Percentiles rank a stretch among this genome's conserved stretches.
phyloP scores from a whole-genome alignment of 2,329 filamentous ascomycete genomes.

The Beauveria caledonica region DNA sequence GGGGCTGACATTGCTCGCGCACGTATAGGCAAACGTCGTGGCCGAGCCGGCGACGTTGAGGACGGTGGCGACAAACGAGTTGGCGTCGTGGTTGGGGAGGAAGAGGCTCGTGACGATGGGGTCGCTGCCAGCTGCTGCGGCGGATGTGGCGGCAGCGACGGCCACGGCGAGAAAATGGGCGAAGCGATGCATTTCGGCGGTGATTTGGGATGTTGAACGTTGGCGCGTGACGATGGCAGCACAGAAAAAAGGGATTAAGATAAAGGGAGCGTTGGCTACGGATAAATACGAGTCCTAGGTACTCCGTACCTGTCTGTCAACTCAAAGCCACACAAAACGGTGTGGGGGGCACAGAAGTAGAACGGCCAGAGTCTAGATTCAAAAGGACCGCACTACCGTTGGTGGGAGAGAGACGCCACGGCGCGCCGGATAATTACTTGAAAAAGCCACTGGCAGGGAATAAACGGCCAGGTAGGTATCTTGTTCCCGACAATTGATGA shows the following conservation, averaged over 20 bases:
- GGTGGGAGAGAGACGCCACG: neutral
- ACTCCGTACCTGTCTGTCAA: neutral
- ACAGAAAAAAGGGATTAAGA: neutral
- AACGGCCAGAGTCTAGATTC: neutral
- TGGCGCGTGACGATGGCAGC: neutral
- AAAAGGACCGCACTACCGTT: neutral
- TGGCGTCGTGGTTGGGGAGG: slow-evolving; percentile 18
- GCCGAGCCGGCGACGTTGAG: slow-evolving; percentile 19
- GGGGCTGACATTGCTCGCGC: slow-evolving; percentile 14
- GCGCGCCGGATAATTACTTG: too few relatives aligned
- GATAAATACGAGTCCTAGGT: neutral
- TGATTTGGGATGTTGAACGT: neutral
- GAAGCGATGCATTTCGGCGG: slow-evolving; percentile 18
- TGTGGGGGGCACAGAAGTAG: neutral
- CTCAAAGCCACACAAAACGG: neutral
- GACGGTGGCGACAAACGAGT: slow-evolving; percentile 22
- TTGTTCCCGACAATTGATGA: neutral
- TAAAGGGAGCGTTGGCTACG: neutral
- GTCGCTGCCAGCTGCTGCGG: slow-evolving; percentile 18
- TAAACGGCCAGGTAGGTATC: neutral
- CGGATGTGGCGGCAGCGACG: slow-evolving; percentile 15
- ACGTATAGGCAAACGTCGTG: slow-evolving; percentile 25
- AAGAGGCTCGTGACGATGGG: slow-evolving; percentile 19
- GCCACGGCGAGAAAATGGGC: slow-evolving; percentile 21
- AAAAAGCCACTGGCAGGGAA: neutral